These are phyloP conservation scores for Colletotrichum tamarilloi DNA, from an alignment of 2,329 filamentous ascomycete species.

Conservation along the genomic window DNA sequence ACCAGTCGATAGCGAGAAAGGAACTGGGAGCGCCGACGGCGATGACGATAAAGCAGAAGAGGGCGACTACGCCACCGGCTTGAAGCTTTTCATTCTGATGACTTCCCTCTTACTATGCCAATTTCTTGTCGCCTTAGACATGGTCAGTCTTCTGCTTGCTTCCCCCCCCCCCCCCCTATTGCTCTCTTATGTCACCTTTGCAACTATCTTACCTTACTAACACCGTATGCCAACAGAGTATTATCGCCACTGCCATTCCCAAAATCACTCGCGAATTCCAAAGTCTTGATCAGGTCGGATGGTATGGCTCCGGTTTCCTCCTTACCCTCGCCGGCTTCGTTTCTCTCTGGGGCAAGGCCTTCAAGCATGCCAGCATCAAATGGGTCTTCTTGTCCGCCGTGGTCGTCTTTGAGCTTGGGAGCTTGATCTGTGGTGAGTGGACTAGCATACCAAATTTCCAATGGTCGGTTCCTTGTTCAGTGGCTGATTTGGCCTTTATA, in stretches of 20 bases:
- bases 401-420: slow-evolving; percentile 22
- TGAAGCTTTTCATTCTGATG: not conserved
- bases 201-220: not conserved
- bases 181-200: no score
- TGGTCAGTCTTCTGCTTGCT: not conserved
- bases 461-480: no score
- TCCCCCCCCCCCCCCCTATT: not conserved
- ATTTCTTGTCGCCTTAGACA: slow-evolving; percentile 14
- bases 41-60: no score
- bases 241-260: slow-evolving; percentile 55
- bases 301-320: slow-evolving; percentile 58
- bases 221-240: slow-evolving; percentile 42
- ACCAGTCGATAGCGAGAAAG: no score
- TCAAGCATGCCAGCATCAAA: slow-evolving; percentile 51
- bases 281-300: slow-evolving; percentile 53
- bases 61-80: not conserved
- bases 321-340: slow-evolving; percentile 42
- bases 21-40: no score
- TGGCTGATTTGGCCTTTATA: no score
- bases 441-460: no score
- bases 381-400: slow-evolving; percentile 35
- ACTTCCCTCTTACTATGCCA: not conserved
- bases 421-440: slow-evolving; percentile 10
- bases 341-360: slow-evolving; percentile 41
- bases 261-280: slow-evolving; percentile 53